phyloP scores from a whole-genome alignment of 139 green algal genomes.

The Auxenochlorella protothecoides region DNA sequence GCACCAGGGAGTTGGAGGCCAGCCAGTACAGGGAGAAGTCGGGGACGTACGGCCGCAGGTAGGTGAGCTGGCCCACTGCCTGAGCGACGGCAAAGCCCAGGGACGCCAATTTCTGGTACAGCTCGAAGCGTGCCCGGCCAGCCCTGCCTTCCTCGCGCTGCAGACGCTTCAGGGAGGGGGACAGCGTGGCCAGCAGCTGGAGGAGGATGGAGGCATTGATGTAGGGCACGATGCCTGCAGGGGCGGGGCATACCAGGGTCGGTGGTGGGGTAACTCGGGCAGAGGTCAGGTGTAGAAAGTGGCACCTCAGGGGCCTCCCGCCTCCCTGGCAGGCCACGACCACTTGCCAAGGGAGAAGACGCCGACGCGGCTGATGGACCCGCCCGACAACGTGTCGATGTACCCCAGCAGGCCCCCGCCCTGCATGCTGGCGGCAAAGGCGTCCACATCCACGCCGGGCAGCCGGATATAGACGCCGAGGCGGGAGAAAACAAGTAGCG shows the following conservation, averaged over 20 bases:
- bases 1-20: constrained; percentile 38
- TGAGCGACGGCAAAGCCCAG: constrained; percentile 84
- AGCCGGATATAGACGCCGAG: constrained; percentile 91
- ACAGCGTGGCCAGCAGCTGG: constrained; percentile 80
- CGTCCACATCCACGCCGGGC: constrained; percentile 78
- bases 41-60: constrained; percentile 78
- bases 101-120: constrained; percentile 81
- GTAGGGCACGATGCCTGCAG: constrained; percentile 90
- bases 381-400: constrained; percentile 83
- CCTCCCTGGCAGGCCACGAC: too few relatives aligned
- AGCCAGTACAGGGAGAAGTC: constrained; percentile 80
- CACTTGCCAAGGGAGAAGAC: too few relatives aligned
- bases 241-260: background rate
- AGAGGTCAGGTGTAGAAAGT: too few relatives aligned
- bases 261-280: background rate
- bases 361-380: constrained; percentile 43
- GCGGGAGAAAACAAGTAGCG: constrained; percentile 74
- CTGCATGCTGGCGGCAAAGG: constrained; percentile 60
- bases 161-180: constrained; percentile 86
- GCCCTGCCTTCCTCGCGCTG: constrained; percentile 92
- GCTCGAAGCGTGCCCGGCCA: constrained; percentile 75
- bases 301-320: too few relatives aligned
- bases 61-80: constrained; percentile 78
- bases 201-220: constrained; percentile 97
- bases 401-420: constrained; percentile 76